Evolutionary conservation across 1,139 yeast genomes (phyloP).

Genomic region (Blastobotrys ciferrii): DNA sequence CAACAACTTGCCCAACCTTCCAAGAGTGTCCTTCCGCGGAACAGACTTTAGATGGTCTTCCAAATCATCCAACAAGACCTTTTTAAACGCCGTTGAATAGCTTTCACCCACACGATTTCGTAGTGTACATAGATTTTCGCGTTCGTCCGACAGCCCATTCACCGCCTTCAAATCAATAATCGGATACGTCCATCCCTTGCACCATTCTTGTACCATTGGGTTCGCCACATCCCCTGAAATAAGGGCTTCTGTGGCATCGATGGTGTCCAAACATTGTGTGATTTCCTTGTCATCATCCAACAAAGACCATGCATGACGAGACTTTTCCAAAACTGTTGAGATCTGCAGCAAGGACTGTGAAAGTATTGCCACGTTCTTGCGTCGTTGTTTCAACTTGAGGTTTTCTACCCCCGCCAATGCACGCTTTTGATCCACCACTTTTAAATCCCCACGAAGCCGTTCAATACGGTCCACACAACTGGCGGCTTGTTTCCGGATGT

Average conservation of each 20-base stretch:
- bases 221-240: constrained; percentile 45
- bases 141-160: constrained; percentile 58
- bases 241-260: constrained; percentile 56
- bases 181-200: constrained; percentile 50
- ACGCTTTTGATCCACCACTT: constrained; percentile 47
- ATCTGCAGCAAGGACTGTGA: constrained; percentile 65
- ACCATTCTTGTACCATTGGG: constrained; percentile 37
- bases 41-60: constrained; percentile 54
- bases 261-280: constrained; percentile 50
- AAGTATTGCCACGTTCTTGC: constrained; percentile 59
- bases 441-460: constrained; percentile 40
- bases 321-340: constrained; percentile 18
- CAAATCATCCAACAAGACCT: constrained; percentile 58
- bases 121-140: constrained; percentile 51
- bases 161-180: constrained; percentile 52
- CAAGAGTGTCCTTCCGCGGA: constrained; percentile 50
- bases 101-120: constrained; percentile 63
- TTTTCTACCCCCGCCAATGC: constrained; percentile 54
- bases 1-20: constrained; percentile 43
- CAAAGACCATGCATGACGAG: constrained; percentile 27
- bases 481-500: constrained; percentile 57
- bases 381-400: constrained; percentile 51
- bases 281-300: constrained; percentile 22
- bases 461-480: constrained; percentile 51
- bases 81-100: constrained; percentile 56